Conservation (phyloP, 2,329 filamentous ascomycete species). For the Phyllachora maydis region DNA sequence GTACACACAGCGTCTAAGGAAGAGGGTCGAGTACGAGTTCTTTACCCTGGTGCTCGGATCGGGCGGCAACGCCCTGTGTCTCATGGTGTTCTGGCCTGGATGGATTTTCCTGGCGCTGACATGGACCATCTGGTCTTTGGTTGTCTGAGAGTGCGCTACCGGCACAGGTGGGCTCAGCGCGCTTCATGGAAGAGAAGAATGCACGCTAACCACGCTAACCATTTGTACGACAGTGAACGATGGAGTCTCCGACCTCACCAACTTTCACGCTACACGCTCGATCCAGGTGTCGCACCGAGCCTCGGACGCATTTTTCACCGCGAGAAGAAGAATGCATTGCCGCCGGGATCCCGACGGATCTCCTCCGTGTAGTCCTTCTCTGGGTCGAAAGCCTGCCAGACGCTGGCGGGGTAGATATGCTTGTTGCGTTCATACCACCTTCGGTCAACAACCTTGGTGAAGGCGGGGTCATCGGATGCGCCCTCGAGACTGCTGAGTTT, state of each 20-base stretch:
- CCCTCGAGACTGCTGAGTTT: conserved; percentile 49
- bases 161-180: too few relatives aligned
- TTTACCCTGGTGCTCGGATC: conserved; percentile 27
- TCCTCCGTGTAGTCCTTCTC: conserved; percentile 66
- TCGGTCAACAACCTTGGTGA: conserved; percentile 88
- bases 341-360: conserved; percentile 63
- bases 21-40: conserved; percentile 29
- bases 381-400: conserved; percentile 90
- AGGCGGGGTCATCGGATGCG: conserved; percentile 50
- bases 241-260: too few relatives aligned
- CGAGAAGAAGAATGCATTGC: conserved; percentile 84
- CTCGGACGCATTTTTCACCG: too few relatives aligned
- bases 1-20: conserved; percentile 15
- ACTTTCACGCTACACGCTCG: too few relatives aligned
- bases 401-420: conserved; percentile 89
- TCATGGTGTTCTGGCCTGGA: conserved; percentile 35
- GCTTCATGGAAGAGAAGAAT: too few relatives aligned
- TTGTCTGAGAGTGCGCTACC: conserved; percentile 13
- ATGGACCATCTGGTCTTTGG: conserved; percentile 12
- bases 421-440: conserved; percentile 97
- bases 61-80: conserved; percentile 22
- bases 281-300: too few relatives aligned
- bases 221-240: too few relatives aligned
- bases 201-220: conserved; percentile 2
- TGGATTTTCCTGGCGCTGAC: conserved; percentile 21